Base-by-base conservation (phyloP, 495 filamentous ascomycete genomes). In the Staphylotrichum longicolle region DNA sequence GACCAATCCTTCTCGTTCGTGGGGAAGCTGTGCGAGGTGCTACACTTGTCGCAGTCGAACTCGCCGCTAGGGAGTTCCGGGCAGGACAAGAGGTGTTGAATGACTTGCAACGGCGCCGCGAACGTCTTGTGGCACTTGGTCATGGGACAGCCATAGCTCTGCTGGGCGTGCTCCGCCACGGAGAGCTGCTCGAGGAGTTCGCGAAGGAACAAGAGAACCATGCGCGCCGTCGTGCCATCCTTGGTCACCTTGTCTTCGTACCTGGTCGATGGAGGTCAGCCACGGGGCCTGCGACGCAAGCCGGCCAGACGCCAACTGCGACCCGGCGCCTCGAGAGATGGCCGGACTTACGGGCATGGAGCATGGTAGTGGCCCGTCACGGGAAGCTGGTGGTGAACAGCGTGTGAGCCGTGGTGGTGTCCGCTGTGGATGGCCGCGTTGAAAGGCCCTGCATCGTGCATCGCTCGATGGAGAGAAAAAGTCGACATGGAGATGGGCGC, bases 1-100 rank as follows among this genome's bases (percentile, higher is more conserved):
- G 66, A 61, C 72, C 72, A 74, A 46, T 72, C 72, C 60, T 74
- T 73, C 60, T 74, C 72, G 67, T 65, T 66, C 46, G 72, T 71
- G 34, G 72, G 72, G 41, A 74, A 69, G 52, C 63, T 47, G 51
- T 74, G 72, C 53, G 60, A 69, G 60, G 59, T 55, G 55, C 54
- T 66, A 53, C 72, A 74, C 50, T 69, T 70, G 62, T 72, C 69
- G 63, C 72, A 74, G 57, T 69, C 62, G 35, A 74, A 74, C 54
- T 65, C 61, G 61, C 70, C 69, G 42, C 49, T 68, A 8, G 63
- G 54, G 14, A 74, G 55, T 57, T 72, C 72, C 2, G 67, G 68
- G 39, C 72, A 74, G 27, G 64, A 65, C 45, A 73, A 34, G 47
- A 73, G 66, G 35, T 74, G 72, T 35, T 73, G 70, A 47, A 74